These are phyloP conservation scores for Vaccinium vitisidaea DNA, from an alignment of 148 eudicot genomes.

Conservation along the genomic window DNA sequence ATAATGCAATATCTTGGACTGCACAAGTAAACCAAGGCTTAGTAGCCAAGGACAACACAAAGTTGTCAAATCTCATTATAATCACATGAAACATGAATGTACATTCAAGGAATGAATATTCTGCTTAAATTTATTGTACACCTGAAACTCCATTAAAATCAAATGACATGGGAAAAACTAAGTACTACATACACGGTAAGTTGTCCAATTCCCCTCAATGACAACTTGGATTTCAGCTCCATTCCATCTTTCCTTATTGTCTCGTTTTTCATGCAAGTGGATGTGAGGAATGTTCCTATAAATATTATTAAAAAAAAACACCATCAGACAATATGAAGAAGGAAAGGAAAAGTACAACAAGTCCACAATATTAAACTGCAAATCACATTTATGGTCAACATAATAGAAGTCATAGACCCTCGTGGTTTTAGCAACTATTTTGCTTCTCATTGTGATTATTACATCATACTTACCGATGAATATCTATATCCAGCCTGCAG, in stretches of 20 bases:
- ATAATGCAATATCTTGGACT: constrained; percentile 98
- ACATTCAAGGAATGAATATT: not conserved
- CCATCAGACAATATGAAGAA: constrained; percentile 11
- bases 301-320: not conserved
- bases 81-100: not conserved
- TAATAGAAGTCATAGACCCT: not conserved
- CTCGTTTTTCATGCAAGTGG: constrained; percentile 89
- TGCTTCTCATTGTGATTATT: not conserved
- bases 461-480: constrained; percentile 59
- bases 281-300: constrained; percentile 88
- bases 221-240: constrained; percentile 99
- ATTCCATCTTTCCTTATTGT: constrained; percentile 77
- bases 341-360: not conserved
- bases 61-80: not conserved
- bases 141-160: not conserved
- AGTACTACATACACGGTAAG: constrained; percentile 72
- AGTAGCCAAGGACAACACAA: constrained; percentile 1
- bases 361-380: not conserved
- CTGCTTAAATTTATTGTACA: not conserved
- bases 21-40: constrained; percentile 29
- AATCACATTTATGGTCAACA: not conserved
- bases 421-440: not conserved
- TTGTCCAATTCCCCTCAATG: constrained; percentile 99
- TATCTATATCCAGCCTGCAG: constrained; percentile 97
- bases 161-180: not conserved